A percentile compares a stretch with the other conserved stretches of the same genome.
phyloP scores from a whole-genome alignment of 78 protist species.

The Guillardia theta region DNA sequence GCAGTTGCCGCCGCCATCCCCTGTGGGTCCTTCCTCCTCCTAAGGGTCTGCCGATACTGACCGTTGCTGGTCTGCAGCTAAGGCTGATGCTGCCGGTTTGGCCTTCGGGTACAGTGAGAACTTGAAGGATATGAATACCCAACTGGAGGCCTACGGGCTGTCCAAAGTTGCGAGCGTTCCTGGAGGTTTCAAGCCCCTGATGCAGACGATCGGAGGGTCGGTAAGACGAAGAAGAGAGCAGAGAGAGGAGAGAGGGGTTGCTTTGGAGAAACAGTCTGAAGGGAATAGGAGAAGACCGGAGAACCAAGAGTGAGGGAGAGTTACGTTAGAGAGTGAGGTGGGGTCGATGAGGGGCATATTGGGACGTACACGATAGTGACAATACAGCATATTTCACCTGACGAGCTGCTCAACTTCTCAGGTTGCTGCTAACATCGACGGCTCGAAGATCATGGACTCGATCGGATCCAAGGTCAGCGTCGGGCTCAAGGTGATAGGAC shows the following conservation, averaged over 20 bases:
- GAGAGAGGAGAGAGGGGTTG: too few relatives aligned
- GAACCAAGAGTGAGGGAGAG: background rate
- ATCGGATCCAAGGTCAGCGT: background rate
- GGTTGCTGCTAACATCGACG: background rate
- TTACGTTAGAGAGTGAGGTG: background rate
- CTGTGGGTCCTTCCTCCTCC: too few relatives aligned
- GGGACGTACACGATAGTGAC: too few relatives aligned
- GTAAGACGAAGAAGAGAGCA: too few relatives aligned
- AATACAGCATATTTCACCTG: too few relatives aligned
- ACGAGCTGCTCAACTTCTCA: too few relatives aligned
- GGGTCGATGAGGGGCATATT: too few relatives aligned
- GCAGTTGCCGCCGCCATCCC: too few relatives aligned
- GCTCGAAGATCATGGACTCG: background rate
- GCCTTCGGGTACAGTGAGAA: background rate
- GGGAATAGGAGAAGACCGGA: background rate
- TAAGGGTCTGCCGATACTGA: too few relatives aligned
- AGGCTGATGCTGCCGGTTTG: background rate
- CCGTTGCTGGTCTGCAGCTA: too few relatives aligned
- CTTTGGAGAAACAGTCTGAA: too few relatives aligned
- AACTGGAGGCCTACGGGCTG: background rate
- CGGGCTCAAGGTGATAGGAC: too few relatives aligned
- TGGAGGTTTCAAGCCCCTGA: background rate
- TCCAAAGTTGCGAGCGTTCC: background rate
- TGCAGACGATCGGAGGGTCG: background rate
- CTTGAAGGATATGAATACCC: background rate